Base-by-base conservation (phyloP, 83 land plant species). In the Larix sibirica region DNA sequence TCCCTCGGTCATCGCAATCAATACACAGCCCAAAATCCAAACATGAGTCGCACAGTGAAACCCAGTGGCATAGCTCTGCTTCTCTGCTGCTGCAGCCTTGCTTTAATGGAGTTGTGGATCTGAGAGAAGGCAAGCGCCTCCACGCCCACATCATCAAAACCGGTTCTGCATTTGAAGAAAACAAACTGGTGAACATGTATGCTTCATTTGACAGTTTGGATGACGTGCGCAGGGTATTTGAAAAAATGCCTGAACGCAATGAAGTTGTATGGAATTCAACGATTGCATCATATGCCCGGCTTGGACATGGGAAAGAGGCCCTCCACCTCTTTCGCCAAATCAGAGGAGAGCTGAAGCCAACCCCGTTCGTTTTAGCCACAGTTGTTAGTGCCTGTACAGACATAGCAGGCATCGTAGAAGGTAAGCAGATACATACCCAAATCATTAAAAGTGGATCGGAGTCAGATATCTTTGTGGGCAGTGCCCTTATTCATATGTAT, bases 401-500 rank as follows among this genome's bases (percentile, higher is more conserved):
- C 24, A n/a, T 64, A 0, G 56, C 56, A 10, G 67, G 23, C 61
- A 59, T 31, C 13, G 80, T 5, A 28, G 85, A 77, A 58, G 93
- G 89, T 2, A 77, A 24, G 36, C 80, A 84, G 54, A 86, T 81
- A 42, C 95, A 93, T 67, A 44, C 84, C 63, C 68, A 85, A 9
- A 86, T 89, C 20, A 77, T 91, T 17, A 91, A 89, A 80, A 62
- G 62, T 18, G 82, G 62, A 2, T 42, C 47, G n/a, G 65, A 54
- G 18, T 16, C 10, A 44, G 88, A 91, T 40, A 89, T 84, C n/a
- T 90, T 87, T 59, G 85, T 91, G 12, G 88, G 83, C 16, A 89
- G 90, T 38, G 61, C 93, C 10, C 64, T 91, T 21, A 9, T 89
- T 5, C 85, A 87, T 77, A 80, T 89, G 90, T 93, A 89, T 68